phyloP scores from a whole-genome alignment of 108 stramenopile species.

The Parietichytrium sp. region DNA sequence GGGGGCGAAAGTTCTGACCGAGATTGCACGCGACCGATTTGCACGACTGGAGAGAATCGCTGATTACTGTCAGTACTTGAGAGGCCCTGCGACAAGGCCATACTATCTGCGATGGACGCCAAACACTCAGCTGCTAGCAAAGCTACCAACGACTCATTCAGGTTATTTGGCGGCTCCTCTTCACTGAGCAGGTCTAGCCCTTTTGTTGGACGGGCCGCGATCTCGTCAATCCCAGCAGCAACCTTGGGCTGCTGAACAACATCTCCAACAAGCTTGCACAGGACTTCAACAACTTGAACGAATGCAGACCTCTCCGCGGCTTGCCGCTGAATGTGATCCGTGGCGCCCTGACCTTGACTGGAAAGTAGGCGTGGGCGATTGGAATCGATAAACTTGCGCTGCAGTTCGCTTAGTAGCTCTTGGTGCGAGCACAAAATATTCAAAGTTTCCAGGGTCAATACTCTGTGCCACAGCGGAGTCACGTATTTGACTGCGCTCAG shows the following conservation, averaged over 20 bases:
- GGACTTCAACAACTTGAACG: background rate
- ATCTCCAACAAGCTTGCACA: conserved; percentile 9
- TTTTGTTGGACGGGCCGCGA: conserved; percentile 26
- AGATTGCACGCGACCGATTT: conserved; percentile 8
- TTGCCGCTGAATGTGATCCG: no score
- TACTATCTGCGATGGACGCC: conserved; percentile 20
- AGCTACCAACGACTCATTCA: background rate
- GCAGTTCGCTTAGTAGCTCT: background rate
- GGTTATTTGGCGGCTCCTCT: conserved; percentile 13
- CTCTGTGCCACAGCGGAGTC: background rate
- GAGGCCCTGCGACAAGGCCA: conserved; percentile 3
- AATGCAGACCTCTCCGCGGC: background rate
- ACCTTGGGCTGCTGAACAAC: conserved; percentile 21
- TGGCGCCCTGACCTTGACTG: background rate
- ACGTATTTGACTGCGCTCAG: background rate
- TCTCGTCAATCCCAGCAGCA: conserved; percentile 19
- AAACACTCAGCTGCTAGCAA: conserved; percentile 14
- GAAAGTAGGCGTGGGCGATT: no score
- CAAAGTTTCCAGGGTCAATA: conserved; percentile 14
- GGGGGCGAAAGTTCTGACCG: conserved; percentile 20
- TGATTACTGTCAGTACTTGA: background rate
- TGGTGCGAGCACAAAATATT: conserved; percentile 11
- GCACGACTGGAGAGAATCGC: background rate
- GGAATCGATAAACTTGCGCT: no score
- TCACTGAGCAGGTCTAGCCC: conserved; percentile 32